Percentiles rank a stretch among this genome's conserved stretches.
phyloP scores from a whole-genome alignment of 2,329 filamentous ascomycete species.

The Xylariaceae sp. region DNA sequence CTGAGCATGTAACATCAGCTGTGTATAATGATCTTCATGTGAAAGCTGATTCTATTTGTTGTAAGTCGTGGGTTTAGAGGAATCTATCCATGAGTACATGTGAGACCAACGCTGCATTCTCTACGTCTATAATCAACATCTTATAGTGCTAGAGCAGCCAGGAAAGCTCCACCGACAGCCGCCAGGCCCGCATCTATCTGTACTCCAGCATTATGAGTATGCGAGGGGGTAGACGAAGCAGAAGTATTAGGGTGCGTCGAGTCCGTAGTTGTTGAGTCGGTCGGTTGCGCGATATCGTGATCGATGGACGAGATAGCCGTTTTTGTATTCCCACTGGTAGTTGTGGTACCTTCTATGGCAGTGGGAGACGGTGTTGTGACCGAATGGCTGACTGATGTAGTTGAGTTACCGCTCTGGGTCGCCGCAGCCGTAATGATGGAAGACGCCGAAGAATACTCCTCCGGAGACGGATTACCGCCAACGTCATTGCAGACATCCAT shows the following conservation, averaged over 20 bases:
- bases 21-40: too few relatives aligned
- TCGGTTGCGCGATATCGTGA: background rate
- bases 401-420: background rate
- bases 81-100: too few relatives aligned
- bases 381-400: background rate
- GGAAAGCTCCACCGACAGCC: background rate
- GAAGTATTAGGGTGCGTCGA: background rate
- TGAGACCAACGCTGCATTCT: too few relatives aligned
- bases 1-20: too few relatives aligned
- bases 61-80: too few relatives aligned
- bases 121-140: too few relatives aligned
- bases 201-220: background rate
- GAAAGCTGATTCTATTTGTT: too few relatives aligned
- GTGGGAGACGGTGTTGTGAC: background rate
- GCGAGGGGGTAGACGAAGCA: background rate
- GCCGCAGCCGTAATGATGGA: background rate
- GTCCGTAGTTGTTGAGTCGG: background rate
- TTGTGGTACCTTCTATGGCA: background rate
- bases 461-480: background rate
- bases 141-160: background rate
- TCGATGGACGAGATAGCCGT: background rate
- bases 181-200: background rate
- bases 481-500: background rate
- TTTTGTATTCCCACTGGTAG: background rate
- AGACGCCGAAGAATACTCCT: background rate